Evolutionary conservation across 2,329 filamentous ascomycete species (phyloP).

Genomic region (Plenodomus tracheiphilus): DNA sequence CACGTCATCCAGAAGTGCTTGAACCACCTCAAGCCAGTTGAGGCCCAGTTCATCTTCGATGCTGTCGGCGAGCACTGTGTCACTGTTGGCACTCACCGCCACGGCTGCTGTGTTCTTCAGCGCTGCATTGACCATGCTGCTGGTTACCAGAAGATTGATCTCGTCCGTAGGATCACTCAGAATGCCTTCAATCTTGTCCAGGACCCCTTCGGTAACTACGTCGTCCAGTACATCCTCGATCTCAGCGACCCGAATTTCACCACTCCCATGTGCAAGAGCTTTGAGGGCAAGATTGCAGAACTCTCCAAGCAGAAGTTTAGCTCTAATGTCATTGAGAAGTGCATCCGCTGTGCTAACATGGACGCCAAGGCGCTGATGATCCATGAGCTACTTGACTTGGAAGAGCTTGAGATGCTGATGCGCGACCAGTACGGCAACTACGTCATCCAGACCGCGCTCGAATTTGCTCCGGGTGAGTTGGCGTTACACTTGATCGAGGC

Average conservation of each 20-base stretch:
- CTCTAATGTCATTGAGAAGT: slow-evolving; percentile 97
- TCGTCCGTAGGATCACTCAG: slow-evolving; percentile 84
- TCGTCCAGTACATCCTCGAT: slow-evolving; percentile 97
- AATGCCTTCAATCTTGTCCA: slow-evolving; percentile 90
- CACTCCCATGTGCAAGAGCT: slow-evolving; percentile 81
- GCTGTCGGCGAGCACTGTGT: slow-evolving; percentile 87
- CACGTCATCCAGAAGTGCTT: slow-evolving; percentile 99
- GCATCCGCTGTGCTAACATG: slow-evolving; percentile 76
- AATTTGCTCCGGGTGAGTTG: slow-evolving; percentile 40
- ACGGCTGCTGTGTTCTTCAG: slow-evolving; percentile 96
- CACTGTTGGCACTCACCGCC: slow-evolving; percentile 91
- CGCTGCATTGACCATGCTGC: slow-evolving; percentile 97
- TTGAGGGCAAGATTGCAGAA: slow-evolving; percentile 71
- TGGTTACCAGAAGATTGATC: slow-evolving; percentile 81
- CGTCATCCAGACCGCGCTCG: slow-evolving; percentile 85
- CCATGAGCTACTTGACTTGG: slow-evolving; percentile 73
- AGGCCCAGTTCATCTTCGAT: slow-evolving; percentile 96
- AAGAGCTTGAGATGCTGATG: slow-evolving; percentile 84
- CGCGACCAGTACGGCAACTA: slow-evolving; percentile 97
- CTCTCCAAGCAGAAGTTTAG: slow-evolving; percentile 97
- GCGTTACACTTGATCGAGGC: slow-evolving; percentile 70
- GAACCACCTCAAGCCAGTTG: slow-evolving; percentile 81
- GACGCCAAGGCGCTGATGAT: slow-evolving; percentile 79
- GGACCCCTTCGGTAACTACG: slow-evolving; percentile 98
- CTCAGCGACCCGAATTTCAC: slow-evolving; percentile 87